Evolutionary conservation across 2,329 filamentous ascomycete genomes (phyloP).

Genomic region (Scedosporium dehoogii): DNA sequence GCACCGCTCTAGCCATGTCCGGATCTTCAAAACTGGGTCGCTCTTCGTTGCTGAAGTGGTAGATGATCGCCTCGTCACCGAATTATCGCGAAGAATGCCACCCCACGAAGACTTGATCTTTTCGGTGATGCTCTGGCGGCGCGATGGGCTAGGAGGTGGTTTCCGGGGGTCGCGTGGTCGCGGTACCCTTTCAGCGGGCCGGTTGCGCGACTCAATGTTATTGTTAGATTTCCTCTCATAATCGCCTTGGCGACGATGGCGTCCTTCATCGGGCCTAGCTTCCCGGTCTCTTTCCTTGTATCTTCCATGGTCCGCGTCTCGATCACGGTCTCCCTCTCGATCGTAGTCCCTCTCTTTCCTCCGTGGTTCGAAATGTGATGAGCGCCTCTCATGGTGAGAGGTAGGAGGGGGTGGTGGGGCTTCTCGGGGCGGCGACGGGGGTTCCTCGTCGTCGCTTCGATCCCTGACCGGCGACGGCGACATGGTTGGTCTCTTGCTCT

Average conservation of each 20-base stretch:
- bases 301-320: conserved; percentile 10
- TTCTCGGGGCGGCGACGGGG: conserved; percentile 3
- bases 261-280: not conserved
- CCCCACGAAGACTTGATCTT: conserved; percentile 6
- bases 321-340: conserved; percentile 10
- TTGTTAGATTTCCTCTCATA: conserved; percentile 2
- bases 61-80: not conserved
- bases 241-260: conserved; percentile 6
- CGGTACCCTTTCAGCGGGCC: conserved; percentile 7
- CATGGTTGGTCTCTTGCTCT: not conserved
- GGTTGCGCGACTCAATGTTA: not conserved
- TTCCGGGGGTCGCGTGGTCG: conserved; percentile 4
- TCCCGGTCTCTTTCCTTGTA: conserved; percentile 13
- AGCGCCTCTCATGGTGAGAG: not conserved
- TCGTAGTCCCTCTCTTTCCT: conserved; percentile 6
- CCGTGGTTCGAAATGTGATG: conserved; percentile 1
- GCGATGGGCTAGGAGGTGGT: conserved; percentile 18
- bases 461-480: not conserved
- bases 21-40: conserved; percentile 27
- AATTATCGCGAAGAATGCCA: not conserved
- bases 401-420: conserved; percentile 3
- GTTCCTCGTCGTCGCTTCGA: conserved; percentile 1
- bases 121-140: conserved; percentile 29
- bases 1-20: conserved; percentile 33
- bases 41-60: conserved; percentile 12